A percentile compares a stretch with the other conserved stretches of the same genome.
These are phyloP conservation scores for Aspergillus piperis DNA, from an alignment of 2,329 filamentous ascomycete species.

Conservation along the genomic window DNA sequence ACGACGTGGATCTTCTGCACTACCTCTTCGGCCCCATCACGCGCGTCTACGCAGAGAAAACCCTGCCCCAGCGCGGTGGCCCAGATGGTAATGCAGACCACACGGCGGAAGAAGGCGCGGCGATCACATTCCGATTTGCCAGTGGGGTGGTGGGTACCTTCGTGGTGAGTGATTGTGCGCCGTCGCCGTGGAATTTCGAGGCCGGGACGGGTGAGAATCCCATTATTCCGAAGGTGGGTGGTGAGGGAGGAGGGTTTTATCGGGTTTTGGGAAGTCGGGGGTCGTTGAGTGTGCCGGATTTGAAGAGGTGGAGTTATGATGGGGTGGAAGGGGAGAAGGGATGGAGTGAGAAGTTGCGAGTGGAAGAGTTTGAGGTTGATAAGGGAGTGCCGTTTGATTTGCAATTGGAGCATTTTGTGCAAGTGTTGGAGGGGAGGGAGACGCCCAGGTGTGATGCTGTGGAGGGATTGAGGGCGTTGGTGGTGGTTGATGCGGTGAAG, in stretches of 20 bases:
- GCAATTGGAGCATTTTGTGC: conserved; percentile 55
- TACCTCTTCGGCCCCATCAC: conserved; percentile 57
- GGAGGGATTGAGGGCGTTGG: neutral
- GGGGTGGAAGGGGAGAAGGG: conserved; percentile 38
- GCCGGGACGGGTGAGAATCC: conserved; percentile 62
- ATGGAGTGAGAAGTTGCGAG: conserved; percentile 44
- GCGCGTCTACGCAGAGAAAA: conserved; percentile 55
- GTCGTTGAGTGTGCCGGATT: conserved; percentile 54
- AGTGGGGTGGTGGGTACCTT: conserved; percentile 60
- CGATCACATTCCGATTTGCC: conserved; percentile 55
- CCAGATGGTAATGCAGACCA: conserved; percentile 31
- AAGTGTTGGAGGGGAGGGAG: conserved; percentile 42
- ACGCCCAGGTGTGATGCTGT: neutral
- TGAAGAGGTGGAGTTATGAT: conserved; percentile 53
- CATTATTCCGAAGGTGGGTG: conserved; percentile 44
- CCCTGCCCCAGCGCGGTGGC: conserved; percentile 41
- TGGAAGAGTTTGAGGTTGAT: conserved; percentile 33
- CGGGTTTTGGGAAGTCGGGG: neutral
- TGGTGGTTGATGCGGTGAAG: neutral
- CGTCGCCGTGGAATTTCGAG: conserved; percentile 59
- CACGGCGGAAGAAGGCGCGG: conserved; percentile 59
- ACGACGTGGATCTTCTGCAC: conserved; percentile 62
- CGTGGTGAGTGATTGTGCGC: conserved; percentile 55
- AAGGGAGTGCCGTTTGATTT: conserved; percentile 52
- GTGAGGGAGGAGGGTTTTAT: neutral